Evolutionary conservation across 306 rosid genomes (phyloP).

Genomic region (Quercus mongolica): DNA sequence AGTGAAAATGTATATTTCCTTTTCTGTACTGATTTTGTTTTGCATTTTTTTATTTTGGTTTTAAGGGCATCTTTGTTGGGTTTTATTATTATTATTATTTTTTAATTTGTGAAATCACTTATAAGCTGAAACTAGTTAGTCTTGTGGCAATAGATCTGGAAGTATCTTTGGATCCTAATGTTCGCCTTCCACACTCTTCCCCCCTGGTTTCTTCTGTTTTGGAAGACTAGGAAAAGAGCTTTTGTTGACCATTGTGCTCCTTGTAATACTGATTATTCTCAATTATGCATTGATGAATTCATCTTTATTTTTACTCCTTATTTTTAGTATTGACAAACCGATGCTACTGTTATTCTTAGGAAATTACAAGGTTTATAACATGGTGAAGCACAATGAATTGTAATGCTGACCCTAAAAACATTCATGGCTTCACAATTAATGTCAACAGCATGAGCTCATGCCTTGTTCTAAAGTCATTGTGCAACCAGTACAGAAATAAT

Average conservation of each 20-base stretch:
- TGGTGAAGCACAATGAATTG: background rate
- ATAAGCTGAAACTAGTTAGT: background rate
- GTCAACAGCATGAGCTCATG: background rate
- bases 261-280: background rate
- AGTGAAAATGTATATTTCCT: slow-evolving; percentile 56
- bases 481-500: background rate
- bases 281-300: background rate
- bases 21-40: background rate
- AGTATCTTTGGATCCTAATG: background rate
- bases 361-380: background rate
- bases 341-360: background rate
- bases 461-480: background rate
- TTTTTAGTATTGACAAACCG: background rate
- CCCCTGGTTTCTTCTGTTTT: background rate
- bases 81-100: background rate
- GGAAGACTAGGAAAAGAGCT: background rate
- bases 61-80: background rate
- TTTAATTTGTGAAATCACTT: background rate
- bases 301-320: background rate
- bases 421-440: background rate
- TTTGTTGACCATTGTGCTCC: background rate
- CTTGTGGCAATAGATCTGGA: background rate
- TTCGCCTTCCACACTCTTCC: background rate
- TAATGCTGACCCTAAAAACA: background rate
- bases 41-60: slow-evolving; percentile 1